phyloP scores from a whole-genome alignment of 2,329 filamentous ascomycete species.

The Chaetomium sp. region DNA sequence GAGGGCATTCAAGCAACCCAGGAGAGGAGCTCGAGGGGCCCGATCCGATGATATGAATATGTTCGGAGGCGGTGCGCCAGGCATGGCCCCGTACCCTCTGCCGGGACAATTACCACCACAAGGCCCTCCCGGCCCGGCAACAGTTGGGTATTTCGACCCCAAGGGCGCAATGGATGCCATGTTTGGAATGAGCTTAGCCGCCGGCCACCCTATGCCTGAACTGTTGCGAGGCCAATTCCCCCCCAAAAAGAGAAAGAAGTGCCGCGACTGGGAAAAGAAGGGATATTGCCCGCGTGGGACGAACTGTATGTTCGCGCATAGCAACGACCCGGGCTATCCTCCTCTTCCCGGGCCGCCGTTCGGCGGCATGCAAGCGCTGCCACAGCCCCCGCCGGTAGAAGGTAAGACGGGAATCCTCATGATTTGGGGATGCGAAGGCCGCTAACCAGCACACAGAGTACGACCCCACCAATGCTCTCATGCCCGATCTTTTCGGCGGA shows the following conservation, averaged over 20 bases:
- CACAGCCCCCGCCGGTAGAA: constrained; percentile 40
- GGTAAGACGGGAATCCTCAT: constrained; percentile 30
- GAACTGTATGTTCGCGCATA: constrained; percentile 71
- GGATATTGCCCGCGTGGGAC: constrained; percentile 70
- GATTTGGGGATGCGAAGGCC: background rate
- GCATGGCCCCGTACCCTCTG: constrained; percentile 43
- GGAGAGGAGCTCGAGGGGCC: constrained; percentile 52
- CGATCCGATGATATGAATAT: constrained; percentile 23
- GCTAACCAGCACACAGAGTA: constrained; percentile 50
- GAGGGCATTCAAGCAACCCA: constrained; percentile 61
- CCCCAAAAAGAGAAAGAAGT: constrained; percentile 52
- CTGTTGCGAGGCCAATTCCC: constrained; percentile 10
- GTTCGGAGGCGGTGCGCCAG: constrained; percentile 1
- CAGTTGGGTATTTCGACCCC: constrained; percentile 27
- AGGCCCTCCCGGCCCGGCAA: constrained; percentile 24
- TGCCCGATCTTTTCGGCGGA: constrained; percentile 31
- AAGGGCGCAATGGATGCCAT: constrained; percentile 20
- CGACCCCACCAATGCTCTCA: constrained; percentile 55
- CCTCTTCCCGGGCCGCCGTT: constrained; percentile 32
- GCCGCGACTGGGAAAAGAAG: constrained; percentile 71
- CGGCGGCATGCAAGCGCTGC: constrained; percentile 26
- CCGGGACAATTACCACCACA: constrained; percentile 35
- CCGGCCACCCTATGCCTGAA: constrained; percentile 24
- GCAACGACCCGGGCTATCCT: constrained; percentile 51
- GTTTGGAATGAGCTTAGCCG: constrained; percentile 21